Base-by-base conservation (phyloP, 2,329 filamentous ascomycete species). In the Colletotrichum sp. region DNA sequence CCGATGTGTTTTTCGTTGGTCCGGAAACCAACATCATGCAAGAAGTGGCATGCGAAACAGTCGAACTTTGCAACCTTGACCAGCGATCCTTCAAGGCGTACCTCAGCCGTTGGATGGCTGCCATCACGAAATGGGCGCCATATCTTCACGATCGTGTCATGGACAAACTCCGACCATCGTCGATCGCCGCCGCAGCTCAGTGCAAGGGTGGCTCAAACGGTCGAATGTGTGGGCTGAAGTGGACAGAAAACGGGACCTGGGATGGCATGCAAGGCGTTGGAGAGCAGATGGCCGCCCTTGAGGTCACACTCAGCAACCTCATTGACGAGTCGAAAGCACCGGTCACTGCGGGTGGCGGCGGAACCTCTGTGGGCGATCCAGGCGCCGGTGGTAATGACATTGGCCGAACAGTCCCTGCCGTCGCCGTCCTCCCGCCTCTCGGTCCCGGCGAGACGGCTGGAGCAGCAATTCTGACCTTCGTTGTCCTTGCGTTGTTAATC, bases 211-310 rank as follows among this genome's bases (percentile, higher is more conserved):
- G 91, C 18, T 78, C 81, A 30, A 92, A 91, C 77, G 87, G 88
- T 5, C 88, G 88, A 30, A 88, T 92, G 87, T 94, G 92, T 79
- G 91, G 92, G 10, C 83, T 92, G 69, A 89, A 89, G 75, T 94
- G 92, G 92, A 89, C 88, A 62, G 86, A 88, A 69, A 85, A 87
- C 72, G 85, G 83, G 1, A 82, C 83, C 10, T 94, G 89, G 83
- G 92, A 94, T 81, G 90, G 91, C 28, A 87, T 86, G 3, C 89
- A 87, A 8, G 93, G 93, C 8, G 89, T 94, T 3, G 93, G 93
- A 7, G 92, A 94, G 82, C 92, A 94, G 83, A 95, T 95, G 93
- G 89, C 91, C 2, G 92, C 91, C 4, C 85, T 95, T 82, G 92
- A 94, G 80, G 87, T 93, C 12, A 89, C 93, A 8, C 88, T 94